These are phyloP conservation scores for Rhizoclosmatium globosum DNA, from an alignment of 192 early-diverging fungal genomes.

Conservation along the genomic window DNA sequence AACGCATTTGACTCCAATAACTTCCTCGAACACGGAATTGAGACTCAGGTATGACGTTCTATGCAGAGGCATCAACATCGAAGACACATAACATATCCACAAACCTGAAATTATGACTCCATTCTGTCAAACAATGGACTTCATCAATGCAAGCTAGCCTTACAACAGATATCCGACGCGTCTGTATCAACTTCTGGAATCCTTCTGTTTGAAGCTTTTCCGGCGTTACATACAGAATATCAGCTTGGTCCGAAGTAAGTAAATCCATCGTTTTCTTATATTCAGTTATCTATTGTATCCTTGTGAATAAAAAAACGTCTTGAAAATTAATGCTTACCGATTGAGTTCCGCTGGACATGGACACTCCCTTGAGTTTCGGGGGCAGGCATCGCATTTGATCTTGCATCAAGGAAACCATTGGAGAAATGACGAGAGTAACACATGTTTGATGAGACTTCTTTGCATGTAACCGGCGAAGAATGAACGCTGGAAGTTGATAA, in stretches of 20 bases:
- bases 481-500: constrained; percentile 79
- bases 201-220: constrained; percentile 72
- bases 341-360: constrained; percentile 59
- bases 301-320: not conserved
- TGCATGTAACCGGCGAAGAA: constrained; percentile 45
- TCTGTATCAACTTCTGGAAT: constrained; percentile 63
- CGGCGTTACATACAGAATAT: constrained; percentile 79
- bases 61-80: constrained; percentile 4
- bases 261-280: constrained; percentile 45
- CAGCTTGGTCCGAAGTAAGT: constrained; percentile 56
- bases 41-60: constrained; percentile 69
- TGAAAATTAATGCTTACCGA: not conserved
- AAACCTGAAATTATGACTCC: constrained; percentile 86
- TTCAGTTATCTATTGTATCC: constrained; percentile 19
- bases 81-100: constrained; percentile 30
- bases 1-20: constrained; percentile 61
- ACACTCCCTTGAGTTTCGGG: constrained; percentile 62
- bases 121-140: constrained; percentile 84
- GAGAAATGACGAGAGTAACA: constrained; percentile 77
- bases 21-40: constrained; percentile 51
- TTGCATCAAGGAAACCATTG: constrained; percentile 84
- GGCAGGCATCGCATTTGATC: constrained; percentile 81
- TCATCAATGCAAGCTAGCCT: constrained; percentile 79
- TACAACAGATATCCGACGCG: constrained; percentile 60
- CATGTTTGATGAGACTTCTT: not conserved